Evolutionary conservation across 2,329 filamentous ascomycete species (phyloP), one percentile per base, ranked within the genome.

Genomic region (Alternaria longipes): DNA sequence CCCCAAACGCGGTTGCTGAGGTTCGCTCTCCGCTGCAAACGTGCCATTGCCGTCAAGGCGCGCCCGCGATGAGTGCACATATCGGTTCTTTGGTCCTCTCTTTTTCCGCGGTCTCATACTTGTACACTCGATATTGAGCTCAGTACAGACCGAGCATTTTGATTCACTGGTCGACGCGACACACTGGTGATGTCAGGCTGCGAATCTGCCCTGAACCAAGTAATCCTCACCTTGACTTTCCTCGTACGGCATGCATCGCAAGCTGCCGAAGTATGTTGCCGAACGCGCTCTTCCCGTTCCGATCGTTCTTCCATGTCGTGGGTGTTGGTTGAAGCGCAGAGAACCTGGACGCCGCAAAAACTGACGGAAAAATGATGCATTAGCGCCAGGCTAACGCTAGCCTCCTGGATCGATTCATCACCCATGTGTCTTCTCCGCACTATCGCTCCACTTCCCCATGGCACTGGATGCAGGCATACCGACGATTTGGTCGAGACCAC

Each of bases 231-330:
- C 55, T 67, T 68, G n/a, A 68, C 66, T 56, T 70, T 70, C 45
- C 67, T 62, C 22, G 59, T 56, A 14, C 67, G 62, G 57, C 67
- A 70, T 3, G 65, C 66, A 60, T 70, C 67, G 49, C 67, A 70
- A 8, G 67, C 67, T 44, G 64, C 62, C 36, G 66, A 64, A 24
- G 14, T 54, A 20, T 64, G 65, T 28, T 63, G 32, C 5, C 65
- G 67, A 46, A 18, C 44, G 5, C 41, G 46, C 11, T 55, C 50
- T 53, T 49, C 56, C 32, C 51, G 59, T 24, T 12, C 18, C 57
- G 46, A 34, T 55, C 49, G 32, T 44, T 53, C 54, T 50, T 54
- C 44, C 40, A 40, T 47, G 5, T 56, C 26, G 30, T 44, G 8
- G 18, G 49, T 28, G 51, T 44, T 42, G 40, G 1, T 8, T 42